phyloP scores from a whole-genome alignment of 208 protist species.

The Wallacemonas rigidus region DNA sequence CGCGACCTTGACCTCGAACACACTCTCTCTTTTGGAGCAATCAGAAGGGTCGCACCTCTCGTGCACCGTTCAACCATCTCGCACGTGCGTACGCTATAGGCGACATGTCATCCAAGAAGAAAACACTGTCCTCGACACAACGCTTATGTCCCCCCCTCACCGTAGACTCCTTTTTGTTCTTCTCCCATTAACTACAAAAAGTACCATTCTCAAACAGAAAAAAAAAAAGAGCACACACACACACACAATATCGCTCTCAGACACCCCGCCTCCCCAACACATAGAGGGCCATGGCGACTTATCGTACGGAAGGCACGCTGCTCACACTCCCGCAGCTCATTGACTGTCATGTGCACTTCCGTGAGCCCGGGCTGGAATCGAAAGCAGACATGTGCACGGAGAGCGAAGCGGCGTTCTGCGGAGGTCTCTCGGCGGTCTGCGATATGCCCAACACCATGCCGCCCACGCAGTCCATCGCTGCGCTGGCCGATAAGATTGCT shows the following conservation, averaged over 20 bases:
- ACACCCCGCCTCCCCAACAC: background rate
- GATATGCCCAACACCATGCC: slow-evolving; percentile 91
- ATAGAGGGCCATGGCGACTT: background rate
- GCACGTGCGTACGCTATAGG: too few relatives aligned
- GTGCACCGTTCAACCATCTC: too few relatives aligned
- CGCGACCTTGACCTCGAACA: too few relatives aligned
- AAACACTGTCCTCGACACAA: background rate
- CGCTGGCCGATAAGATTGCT: slow-evolving; percentile 72
- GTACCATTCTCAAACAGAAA: slow-evolving; percentile 8
- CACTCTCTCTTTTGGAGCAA: too few relatives aligned
- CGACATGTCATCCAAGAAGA: background rate
- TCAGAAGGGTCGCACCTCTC: too few relatives aligned
- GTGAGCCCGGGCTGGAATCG: slow-evolving; percentile 92
- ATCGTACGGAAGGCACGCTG: slow-evolving; percentile 19
- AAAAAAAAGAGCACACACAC: slow-evolving; percentile 21
- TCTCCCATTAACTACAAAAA: background rate
- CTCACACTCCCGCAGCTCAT: slow-evolving; percentile 82
- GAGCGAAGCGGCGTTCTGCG: slow-evolving; percentile 87
- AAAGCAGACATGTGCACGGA: slow-evolving; percentile 93
- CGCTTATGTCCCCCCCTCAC: too few relatives aligned
- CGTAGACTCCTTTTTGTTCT: too few relatives aligned
- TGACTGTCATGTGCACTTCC: slow-evolving; percentile 94
- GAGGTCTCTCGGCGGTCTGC: slow-evolving; percentile 84
- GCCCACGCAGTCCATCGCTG: slow-evolving; percentile 72
- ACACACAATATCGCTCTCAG: background rate